Conservation (phyloP, 2,329 filamentous ascomycete genomes). For the Apiospora aurea region DNA sequence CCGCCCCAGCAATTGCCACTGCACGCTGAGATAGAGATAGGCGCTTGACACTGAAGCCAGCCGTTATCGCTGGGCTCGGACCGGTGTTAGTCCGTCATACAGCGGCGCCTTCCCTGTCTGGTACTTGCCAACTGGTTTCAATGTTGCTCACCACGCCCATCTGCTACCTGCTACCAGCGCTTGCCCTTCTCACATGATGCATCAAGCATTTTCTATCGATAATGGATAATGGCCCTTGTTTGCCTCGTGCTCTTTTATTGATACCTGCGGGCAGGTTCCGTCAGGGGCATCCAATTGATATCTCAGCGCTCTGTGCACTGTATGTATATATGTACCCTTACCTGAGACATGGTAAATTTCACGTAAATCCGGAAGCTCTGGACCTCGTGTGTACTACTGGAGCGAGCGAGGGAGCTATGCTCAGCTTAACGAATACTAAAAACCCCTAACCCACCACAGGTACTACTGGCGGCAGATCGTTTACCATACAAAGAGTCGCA, state of each 20-base stretch:
- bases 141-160: too few relatives aligned
- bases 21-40: slow-evolving; percentile 7
- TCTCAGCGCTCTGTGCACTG: too few relatives aligned
- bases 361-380: not conserved
- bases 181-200: not conserved
- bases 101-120: not conserved
- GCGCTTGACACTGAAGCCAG: not conserved
- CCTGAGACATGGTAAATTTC: not conserved
- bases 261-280: not conserved
- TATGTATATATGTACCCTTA: not conserved
- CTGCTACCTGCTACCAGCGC: too few relatives aligned
- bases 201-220: not conserved
- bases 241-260: not conserved
- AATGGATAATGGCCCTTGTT: not conserved
- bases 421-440: not conserved
- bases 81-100: slow-evolving; percentile 4
- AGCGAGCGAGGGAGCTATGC: not conserved
- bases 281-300: not conserved
- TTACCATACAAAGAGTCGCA: not conserved
- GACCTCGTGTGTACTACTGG: not conserved
- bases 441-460: not conserved
- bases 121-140: not conserved
- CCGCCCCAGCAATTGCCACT: not conserved
- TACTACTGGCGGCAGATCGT: not conserved
- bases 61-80: slow-evolving; percentile 13